A percentile compares a stretch with the other conserved stretches of the same genome.
Conservation (phyloP, 495 filamentous ascomycete genomes). For the Choiromyces venosus region DNA sequence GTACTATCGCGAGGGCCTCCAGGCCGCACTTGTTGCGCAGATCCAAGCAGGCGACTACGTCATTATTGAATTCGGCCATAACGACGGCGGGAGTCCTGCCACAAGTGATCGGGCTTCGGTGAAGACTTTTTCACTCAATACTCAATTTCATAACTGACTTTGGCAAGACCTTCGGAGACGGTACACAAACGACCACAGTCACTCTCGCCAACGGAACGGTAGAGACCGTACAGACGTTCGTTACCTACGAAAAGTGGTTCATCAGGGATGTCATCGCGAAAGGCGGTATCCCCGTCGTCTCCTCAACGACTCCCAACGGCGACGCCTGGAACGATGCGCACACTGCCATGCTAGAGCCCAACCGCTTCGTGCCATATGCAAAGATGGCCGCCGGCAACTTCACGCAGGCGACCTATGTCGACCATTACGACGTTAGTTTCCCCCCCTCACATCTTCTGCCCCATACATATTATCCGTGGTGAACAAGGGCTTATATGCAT, state of each 20-base stretch:
- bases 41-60: slow-evolving; percentile 48
- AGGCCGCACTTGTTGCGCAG: slow-evolving; percentile 42
- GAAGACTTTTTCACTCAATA: neutral
- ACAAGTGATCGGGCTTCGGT: slow-evolving; percentile 43
- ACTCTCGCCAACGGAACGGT: slow-evolving; percentile 29
- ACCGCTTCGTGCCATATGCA: slow-evolving; percentile 57
- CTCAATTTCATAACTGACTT: neutral
- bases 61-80: slow-evolving; percentile 51
- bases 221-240: slow-evolving; percentile 39
- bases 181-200: slow-evolving; percentile 27
- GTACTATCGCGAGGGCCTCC: slow-evolving; percentile 49
- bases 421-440: slow-evolving; percentile 53
- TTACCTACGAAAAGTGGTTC: slow-evolving; percentile 38
- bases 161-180: slow-evolving; percentile 19
- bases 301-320: slow-evolving; percentile 59
- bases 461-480: neutral
- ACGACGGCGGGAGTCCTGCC: slow-evolving; percentile 51
- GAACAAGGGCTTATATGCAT: neutral
- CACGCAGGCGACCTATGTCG: slow-evolving; percentile 52
- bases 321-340: slow-evolving; percentile 55
- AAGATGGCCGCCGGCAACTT: slow-evolving; percentile 48
- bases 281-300: slow-evolving; percentile 60
- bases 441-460: too few species aligned
- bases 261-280: slow-evolving; percentile 50
- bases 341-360: slow-evolving; percentile 36